These are phyloP conservation scores for Plectranthus barbatus DNA, from an alignment of 257 asterid genomes.

Conservation along the genomic window DNA sequence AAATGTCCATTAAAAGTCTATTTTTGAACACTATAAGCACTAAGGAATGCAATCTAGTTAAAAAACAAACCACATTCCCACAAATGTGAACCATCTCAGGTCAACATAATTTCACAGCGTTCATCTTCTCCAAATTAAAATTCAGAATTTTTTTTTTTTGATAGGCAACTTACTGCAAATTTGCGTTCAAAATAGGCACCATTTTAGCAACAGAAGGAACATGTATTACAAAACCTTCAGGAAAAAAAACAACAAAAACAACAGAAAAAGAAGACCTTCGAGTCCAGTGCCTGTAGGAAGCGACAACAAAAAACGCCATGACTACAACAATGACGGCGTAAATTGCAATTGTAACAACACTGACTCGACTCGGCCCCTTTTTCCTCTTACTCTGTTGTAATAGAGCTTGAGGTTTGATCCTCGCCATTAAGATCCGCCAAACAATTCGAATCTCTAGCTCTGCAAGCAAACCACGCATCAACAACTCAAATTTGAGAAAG, in stretches of 20 bases:
- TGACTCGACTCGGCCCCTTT: constrained; percentile 42
- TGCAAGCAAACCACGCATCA: constrained; percentile 14
- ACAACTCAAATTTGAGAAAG: neutral
- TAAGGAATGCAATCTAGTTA: neutral
- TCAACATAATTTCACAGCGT: neutral
- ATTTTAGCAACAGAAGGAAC: neutral
- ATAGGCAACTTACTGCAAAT: neutral
- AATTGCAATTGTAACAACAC: constrained; percentile 30
- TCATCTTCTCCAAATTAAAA: neutral
- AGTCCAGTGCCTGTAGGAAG: constrained; percentile 44
- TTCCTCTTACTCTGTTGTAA: constrained; percentile 55
- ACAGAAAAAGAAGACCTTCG: constrained; percentile 22
- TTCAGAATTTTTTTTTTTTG: neutral
- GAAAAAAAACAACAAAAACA: neutral
- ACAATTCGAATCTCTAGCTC: constrained; percentile 27
- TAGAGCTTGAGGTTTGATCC: constrained; percentile 57
- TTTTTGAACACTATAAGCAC: neutral
- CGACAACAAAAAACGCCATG: constrained; percentile 30
- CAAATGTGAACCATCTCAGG: neutral
- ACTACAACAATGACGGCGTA: constrained; percentile 30
- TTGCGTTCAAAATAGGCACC: neutral
- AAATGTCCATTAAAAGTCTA: neutral
- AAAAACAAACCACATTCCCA: neutral
- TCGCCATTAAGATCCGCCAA: constrained; percentile 32
- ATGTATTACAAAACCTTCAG: neutral